Conservation (phyloP, 352 stramenopile genomes). For the Globisporangium nunn region DNA sequence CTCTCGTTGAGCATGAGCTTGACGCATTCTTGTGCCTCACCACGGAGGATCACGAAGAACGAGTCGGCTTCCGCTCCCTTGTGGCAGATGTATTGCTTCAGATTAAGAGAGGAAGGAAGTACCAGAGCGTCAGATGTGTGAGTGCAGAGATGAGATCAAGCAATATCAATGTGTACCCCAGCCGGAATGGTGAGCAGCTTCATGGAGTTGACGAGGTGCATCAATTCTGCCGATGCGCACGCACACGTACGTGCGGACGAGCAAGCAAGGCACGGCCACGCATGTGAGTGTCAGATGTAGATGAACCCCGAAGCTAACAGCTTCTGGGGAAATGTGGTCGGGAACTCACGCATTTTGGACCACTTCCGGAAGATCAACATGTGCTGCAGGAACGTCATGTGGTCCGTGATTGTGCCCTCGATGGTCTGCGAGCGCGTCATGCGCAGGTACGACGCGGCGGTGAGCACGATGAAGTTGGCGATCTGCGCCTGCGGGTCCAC, state of each 20-base stretch:
- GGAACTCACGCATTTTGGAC: slow-evolving; percentile 69
- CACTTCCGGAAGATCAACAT: slow-evolving; percentile 70
- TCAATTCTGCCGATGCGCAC: slow-evolving; percentile 43
- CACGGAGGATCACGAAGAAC: slow-evolving; percentile 70
- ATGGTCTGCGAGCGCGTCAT: slow-evolving; percentile 80
- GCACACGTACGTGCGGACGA: background rate
- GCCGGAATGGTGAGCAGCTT: slow-evolving; percentile 59
- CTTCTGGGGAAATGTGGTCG: background rate
- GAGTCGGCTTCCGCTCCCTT: slow-evolving; percentile 72
- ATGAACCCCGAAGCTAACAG: too few species aligned
- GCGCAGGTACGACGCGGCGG: slow-evolving; percentile 66
- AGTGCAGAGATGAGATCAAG: background rate
- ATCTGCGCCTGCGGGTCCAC: slow-evolving; percentile 57
- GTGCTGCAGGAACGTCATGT: slow-evolving; percentile 80
- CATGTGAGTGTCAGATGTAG: background rate
- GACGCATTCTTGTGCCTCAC: slow-evolving; percentile 63
- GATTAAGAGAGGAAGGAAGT: background rate
- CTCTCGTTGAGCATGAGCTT: slow-evolving; percentile 58
- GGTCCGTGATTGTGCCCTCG: slow-evolving; percentile 78
- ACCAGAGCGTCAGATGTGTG: background rate
- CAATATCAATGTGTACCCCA: slow-evolving; percentile 19
- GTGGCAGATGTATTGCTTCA: slow-evolving; percentile 71
- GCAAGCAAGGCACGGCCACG: background rate
- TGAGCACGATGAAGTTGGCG: slow-evolving; percentile 83
- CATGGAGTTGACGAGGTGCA: slow-evolving; percentile 82